Conservation (phyloP, 192 early-diverging fungal genomes). For the Geosiphon pyriformis region DNA sequence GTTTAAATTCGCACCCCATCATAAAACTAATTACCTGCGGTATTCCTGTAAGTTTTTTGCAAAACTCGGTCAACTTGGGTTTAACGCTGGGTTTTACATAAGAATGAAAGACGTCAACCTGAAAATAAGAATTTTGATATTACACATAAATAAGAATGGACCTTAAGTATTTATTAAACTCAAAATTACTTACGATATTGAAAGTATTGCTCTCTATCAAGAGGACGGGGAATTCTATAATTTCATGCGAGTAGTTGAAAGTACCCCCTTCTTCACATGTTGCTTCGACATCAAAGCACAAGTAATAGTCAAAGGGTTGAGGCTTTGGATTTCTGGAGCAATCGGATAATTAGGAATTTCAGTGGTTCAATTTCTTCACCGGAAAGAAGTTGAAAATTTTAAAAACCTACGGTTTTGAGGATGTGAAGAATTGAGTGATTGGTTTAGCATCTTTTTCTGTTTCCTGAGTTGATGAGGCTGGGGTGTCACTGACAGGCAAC, state of each 20-base stretch:
- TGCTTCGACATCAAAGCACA: slow-evolving; percentile 77
- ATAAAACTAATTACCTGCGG: slow-evolving; percentile 46
- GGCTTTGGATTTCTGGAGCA: neutral
- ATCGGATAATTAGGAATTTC: too few species aligned
- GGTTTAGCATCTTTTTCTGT: neutral
- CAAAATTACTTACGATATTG: slow-evolving; percentile 44
- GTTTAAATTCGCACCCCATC: neutral
- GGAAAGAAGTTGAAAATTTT: neutral
- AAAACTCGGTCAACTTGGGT: slow-evolving; percentile 70
- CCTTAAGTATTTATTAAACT: neutral
- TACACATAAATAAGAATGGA: neutral
- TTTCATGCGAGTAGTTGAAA: slow-evolving; percentile 68
- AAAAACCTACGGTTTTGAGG: neutral
- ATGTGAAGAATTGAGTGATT: neutral
- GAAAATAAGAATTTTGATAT: slow-evolving; percentile 12
- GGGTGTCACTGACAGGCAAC: neutral
- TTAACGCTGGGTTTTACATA: slow-evolving; percentile 65
- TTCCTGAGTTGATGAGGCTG: neutral
- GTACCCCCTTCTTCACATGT: slow-evolving; percentile 58
- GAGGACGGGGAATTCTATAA: slow-evolving; percentile 83
- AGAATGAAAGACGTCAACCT: slow-evolving; percentile 68
- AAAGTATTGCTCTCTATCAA: slow-evolving; percentile 58
- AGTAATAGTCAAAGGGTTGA: slow-evolving; percentile 60
- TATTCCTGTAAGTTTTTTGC: slow-evolving; percentile 75
- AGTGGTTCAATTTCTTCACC: neutral